Conservation (phyloP, 306 rosid species). For the Astragalus glycyphyllos region DNA sequence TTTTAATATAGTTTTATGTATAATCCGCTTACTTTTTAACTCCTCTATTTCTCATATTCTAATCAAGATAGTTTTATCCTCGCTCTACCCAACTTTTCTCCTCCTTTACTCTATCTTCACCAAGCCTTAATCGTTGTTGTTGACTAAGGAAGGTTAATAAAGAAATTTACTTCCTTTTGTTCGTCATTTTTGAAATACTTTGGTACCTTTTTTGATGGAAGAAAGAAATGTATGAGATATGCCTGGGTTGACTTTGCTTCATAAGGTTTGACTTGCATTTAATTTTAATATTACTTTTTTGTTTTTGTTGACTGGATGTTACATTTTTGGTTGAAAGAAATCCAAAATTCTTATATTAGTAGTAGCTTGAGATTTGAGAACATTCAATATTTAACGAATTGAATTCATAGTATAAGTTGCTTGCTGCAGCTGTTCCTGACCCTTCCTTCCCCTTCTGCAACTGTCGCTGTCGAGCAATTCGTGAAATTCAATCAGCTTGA, state of each 20-base stretch:
- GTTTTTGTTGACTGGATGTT: neutral
- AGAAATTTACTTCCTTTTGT: neutral
- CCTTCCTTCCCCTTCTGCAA: conserved; percentile 8
- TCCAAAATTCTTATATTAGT: neutral
- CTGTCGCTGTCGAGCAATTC: neutral
- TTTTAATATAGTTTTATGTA: too few relatives aligned
- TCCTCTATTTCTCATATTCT: too few relatives aligned
- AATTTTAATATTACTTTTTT: too few relatives aligned
- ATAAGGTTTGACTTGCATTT: conserved; percentile 1
- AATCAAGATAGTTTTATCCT: too few relatives aligned
- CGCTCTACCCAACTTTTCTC: too few relatives aligned
- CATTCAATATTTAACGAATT: neutral
- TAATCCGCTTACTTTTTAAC: too few relatives aligned
- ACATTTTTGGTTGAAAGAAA: neutral
- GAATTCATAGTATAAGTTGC: neutral
- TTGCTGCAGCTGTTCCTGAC: neutral
- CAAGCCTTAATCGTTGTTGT: too few relatives aligned
- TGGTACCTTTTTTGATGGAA: neutral
- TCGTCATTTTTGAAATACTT: neutral
- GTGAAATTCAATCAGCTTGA: conserved; percentile 19
- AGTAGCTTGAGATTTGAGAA: conserved; percentile 2
- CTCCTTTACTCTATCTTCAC: too few relatives aligned
- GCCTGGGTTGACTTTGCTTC: conserved; percentile 21
- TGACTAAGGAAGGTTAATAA: too few relatives aligned
- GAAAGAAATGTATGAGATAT: neutral